phyloP scores from a whole-genome alignment of 2,329 filamentous ascomycete species.

The Xylaria sp. region DNA sequence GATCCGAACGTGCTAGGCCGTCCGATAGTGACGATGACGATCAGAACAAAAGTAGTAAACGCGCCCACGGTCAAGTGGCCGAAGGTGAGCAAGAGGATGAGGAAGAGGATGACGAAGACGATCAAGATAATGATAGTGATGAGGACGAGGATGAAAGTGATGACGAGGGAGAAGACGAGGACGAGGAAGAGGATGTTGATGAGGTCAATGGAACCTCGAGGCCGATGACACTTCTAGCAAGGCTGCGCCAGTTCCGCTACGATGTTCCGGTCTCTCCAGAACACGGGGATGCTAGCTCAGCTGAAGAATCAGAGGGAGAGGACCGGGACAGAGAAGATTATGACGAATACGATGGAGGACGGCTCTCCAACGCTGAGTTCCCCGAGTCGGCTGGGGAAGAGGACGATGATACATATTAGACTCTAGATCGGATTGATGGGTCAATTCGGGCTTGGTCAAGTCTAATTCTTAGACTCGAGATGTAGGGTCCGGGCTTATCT shows the following conservation, averaged over 20 bases:
- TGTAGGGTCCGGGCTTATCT: too few species aligned
- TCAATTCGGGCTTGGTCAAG: too few species aligned
- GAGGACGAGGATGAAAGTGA: not conserved
- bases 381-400: conserved; percentile 16
- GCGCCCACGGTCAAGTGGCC: not conserved
- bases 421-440: too few species aligned
- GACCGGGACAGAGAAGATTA: conserved; percentile 4
- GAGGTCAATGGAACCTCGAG: not conserved
- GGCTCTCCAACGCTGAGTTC: conserved; percentile 12
- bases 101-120: conserved; percentile 14
- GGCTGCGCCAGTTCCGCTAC: conserved; percentile 18
- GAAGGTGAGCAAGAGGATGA: conserved; percentile 4
- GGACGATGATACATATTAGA: not conserved
- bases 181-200: not conserved
- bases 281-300: conserved; percentile 4
- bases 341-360: not conserved
- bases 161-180: conserved; percentile 4
- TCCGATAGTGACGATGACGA: conserved; percentile 21
- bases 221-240: conserved; percentile 12
- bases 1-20: conserved; percentile 14
- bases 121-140: conserved; percentile 2
- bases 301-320: conserved; percentile 9
- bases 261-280: conserved; percentile 15
- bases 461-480: too few species aligned
- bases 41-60: not conserved